These are phyloP conservation scores for Quercus tomentella DNA, from an alignment of 331 rosid species.

Conservation along the genomic window DNA sequence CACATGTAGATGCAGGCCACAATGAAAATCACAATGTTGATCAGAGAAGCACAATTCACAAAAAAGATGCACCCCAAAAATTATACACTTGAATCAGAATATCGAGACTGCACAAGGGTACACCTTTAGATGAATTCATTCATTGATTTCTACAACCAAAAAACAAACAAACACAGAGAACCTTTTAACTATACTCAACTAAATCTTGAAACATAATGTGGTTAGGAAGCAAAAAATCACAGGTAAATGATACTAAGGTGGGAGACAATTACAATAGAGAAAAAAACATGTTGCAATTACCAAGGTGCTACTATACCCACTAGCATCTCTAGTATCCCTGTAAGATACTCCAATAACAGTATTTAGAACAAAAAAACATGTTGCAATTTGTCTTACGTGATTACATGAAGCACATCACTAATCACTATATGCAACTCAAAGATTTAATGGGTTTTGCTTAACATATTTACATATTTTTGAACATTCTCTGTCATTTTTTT, in stretches of 20 bases:
- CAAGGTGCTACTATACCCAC: not conserved
- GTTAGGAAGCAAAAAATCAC: not conserved
- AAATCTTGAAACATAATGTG: not conserved
- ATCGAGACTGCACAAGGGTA: no score
- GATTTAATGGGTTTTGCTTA: slow-evolving; percentile 39
- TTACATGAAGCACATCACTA: not conserved
- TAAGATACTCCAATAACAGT: not conserved
- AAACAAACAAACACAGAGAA: not conserved
- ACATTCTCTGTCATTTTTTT: slow-evolving; percentile 30
- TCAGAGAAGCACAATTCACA: no score
- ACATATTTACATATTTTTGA: slow-evolving; percentile 38
- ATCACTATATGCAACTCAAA: not conserved
- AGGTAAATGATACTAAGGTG: not conserved
- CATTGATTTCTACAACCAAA: not conserved
- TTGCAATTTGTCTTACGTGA: not conserved
- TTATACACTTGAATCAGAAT: no score
- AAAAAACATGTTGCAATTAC: no score
- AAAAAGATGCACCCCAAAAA: no score
- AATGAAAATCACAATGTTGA: no score
- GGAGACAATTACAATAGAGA: not conserved
- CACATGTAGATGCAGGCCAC: no score
- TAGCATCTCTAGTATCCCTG: not conserved
- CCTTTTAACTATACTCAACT: not conserved
- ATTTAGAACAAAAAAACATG: not conserved
- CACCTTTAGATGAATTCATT: no score